phyloP scores from a whole-genome alignment of 371 early-diverging fungal genomes.

The Mucor irregularis region DNA sequence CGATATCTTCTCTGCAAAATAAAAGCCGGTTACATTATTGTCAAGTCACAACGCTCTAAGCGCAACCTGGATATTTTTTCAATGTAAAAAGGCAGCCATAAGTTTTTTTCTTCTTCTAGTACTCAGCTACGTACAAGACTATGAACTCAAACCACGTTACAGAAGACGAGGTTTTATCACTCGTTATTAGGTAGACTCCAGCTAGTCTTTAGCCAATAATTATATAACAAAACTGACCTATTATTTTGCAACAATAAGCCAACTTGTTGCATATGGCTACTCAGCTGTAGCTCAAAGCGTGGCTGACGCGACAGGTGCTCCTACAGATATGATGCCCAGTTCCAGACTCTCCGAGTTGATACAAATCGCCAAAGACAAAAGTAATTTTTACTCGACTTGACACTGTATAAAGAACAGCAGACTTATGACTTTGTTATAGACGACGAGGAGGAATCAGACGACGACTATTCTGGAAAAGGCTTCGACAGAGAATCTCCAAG shows the following conservation, averaged over 20 bases:
- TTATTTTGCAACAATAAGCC: constrained; percentile 52
- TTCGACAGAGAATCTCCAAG: constrained; percentile 25
- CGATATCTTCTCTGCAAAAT: too few species aligned
- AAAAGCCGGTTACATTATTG: too few species aligned
- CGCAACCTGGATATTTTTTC: too few species aligned
- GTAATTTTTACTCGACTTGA: constrained; percentile 20
- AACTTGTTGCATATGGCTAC: constrained; percentile 66
- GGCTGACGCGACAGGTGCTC: constrained; percentile 59
- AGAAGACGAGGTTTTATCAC: constrained; percentile 56
- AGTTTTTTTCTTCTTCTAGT: not conserved
- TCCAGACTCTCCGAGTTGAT: constrained; percentile 53
- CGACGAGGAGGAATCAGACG: constrained; percentile 45
- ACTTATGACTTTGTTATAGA: constrained; percentile 9
- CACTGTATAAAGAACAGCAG: not conserved
- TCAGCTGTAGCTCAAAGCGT: constrained; percentile 61
- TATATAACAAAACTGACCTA: not conserved
- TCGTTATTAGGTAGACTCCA: constrained; percentile 59
- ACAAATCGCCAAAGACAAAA: constrained; percentile 49
- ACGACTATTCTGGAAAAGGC: constrained; percentile 30
- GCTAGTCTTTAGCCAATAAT: not conserved
- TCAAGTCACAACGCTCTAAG: too few species aligned
- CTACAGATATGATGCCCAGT: constrained; percentile 52
- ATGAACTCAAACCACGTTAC: constrained; percentile 34
- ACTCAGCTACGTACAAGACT: not conserved
- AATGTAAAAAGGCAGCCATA: too few species aligned